Evolutionary conservation across 2,329 filamentous ascomycete genomes (phyloP), one percentile per base, ranked within the genome.

Genomic region (Fusarium zealandicum): DNA sequence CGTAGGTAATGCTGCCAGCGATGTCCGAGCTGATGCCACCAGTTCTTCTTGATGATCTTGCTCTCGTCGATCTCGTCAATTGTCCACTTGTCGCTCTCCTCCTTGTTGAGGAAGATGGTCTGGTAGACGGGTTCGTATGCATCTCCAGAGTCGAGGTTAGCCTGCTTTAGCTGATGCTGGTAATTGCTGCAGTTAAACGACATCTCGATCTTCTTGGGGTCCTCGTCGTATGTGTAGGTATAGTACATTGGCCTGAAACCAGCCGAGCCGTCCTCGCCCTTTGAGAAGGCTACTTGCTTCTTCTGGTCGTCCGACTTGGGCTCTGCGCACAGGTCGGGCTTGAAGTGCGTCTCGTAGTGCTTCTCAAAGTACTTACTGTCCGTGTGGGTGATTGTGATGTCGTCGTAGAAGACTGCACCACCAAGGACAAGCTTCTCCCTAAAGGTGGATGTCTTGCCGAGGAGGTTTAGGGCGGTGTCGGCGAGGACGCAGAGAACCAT

Each of bases 121-220:
- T 92, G 88, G 69, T 89, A 91, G 13, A 91, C 82, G 64, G 90
- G 87, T 44, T 82, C 77, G 20, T 83, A 79, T 4, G 32, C 44
- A 1, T 57, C 54, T 5, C 51, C 52, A 0, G 65, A 33, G 1
- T 61, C 31, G 9, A 54, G 41, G 14, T 66, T 68, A 1, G 69
- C 67, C 16, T 70, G 70, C 1, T 84, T 84, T 58, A 92, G 88
- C 67, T 91, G 88, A 37, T 86, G 80, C 69, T 92, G 88, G 72
- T 91, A 90, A 69, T 90, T 89, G 31, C 85, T 88, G 73, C 86
- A 89, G 70, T 92, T 87, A 72, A 90, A 92, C 51, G 82, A 87
- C 85, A 88, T 88, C 69, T 88, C 85, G 7, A 88, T 81, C 65
- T 85, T 82, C 3, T 75, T 80, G 1, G 78, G 76, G 61, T 87